Evolutionary conservation across 331 rosid genomes (phyloP), one percentile per base, ranked within the genome.

Genomic region (Rosa hybrid): DNA sequence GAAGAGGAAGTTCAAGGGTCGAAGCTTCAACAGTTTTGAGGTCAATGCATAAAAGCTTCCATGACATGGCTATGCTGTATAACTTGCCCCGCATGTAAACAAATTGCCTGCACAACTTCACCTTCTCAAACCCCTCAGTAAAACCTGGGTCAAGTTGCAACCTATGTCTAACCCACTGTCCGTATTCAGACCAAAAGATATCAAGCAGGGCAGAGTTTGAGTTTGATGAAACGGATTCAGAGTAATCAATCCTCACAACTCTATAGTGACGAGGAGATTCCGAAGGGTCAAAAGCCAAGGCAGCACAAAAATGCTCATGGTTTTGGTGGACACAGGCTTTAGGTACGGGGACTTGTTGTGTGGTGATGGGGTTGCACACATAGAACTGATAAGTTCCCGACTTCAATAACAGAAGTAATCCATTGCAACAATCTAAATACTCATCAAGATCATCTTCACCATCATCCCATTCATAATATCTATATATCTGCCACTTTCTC

Each of bases 291-390:
- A 45, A 71, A 46, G 75, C 75, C 57, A 71, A 71, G 39, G 41
- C 57, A 71, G 75, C 75, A 20, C 57, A 71, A 12, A 45, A 71
- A 45, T 71, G 74, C 10, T 44, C 39, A 45, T 18, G 11, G 5
- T n/a, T 9, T 57, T 20, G 25, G 13, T 59, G 65, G 65, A 59
- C 30, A 59, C 65, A 59, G 2, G 65, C 65, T n/a, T 59, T 59
- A 21, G 65, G 65, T n/a, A 59, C 4, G 34, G 65, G 13, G 30
- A 59, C 14, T 59, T 57, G 30, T 57, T 59, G 65, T 68, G 6
- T 4, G 27, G 73, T 68, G 73, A 68, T 41, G 73, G 73, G 51
- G 17, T 68, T 68, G 73, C 23, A 68, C 17, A 68, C 73, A 68
- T 45, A 68, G 1, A 68, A 68, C 14, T 68, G 51, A 69, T n/a